Base-by-base conservation (phyloP, 208 protist genomes). In the Blechomonas ayalai region DNA sequence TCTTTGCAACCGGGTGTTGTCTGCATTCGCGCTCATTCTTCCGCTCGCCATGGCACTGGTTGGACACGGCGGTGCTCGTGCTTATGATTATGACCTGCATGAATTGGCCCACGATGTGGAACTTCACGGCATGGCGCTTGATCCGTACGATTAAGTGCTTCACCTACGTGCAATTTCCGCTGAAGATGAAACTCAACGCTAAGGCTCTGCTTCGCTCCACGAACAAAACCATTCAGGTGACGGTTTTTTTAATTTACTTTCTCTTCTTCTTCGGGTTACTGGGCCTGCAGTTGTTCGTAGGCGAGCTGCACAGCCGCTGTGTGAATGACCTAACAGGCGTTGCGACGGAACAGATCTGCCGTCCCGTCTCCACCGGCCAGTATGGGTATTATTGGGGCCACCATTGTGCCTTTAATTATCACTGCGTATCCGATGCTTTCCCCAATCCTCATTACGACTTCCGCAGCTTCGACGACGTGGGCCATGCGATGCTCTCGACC, bases 381-480 rank as follows among this genome's bases (percentile, higher is more conserved):
- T 70, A 82, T 51, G 66, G 73, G 73, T 75, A 86, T 38, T 90
- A 87, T 50, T 87, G 68, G 70, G 88, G 88, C 37, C 57, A 72
- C 43, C 19, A 43, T 12, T 95, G 88, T 67, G 48, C 19, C 1
- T 19, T 6, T 13, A 64, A 52, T 42, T 74, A 77, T 57, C 68
- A 31, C 49, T 93, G 89, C 51, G 40, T 71, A 12, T 16, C 28
- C 4, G 71, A 73, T 36, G 36, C 19, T 15, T 81, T 71, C 50
- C 53, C 60, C 6, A 96, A 92, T 49, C 85, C 85, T 19, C 78
- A 94, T 52, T 86, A 75, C 49, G 61, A 59, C 56, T 81, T 82
- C 64, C 74, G 67, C 43, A 93, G 80, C 65, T 97, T 96, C 67
- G 93, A 97, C 62, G 80, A 95, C 48, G 65, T 95, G 32, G 76